Evolutionary conservation across 331 rosid species (phyloP), one percentile per base, ranked within the genome.

Genomic region (Erythrophleum ivorense): DNA sequence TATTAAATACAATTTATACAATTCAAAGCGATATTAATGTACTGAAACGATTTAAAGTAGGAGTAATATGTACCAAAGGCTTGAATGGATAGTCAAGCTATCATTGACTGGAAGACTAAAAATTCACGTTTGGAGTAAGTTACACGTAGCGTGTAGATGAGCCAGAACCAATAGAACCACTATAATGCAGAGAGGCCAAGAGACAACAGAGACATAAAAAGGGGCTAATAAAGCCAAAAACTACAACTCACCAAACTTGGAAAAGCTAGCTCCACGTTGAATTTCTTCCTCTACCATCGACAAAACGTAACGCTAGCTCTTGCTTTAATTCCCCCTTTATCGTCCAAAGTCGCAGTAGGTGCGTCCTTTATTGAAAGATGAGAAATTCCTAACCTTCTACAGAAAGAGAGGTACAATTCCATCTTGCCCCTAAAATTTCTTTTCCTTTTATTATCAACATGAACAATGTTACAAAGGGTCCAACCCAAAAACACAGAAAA

Each of bases 241-340:
- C 75, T 63, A 76, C 88, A 74, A 80, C 86, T 72, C 89, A 84
- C 89, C 91, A 88, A 83, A 77, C 83, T 74, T 53, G 76, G 79
- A 83, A 81, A 69, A 45, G 75, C 50, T 19, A 82, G 84, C 68
- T 68, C 82, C 76, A 38, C 84, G 68, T 78, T 80, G 29, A 86
- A 90, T 81, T 54, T 74, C 82, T 71, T 48, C 53, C 59, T 64
- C 33, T 43, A 40, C 49, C 59, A 54, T 71, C 64, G 67, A 73
- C 86, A 79, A 84, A 81, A 83, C 85, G 34, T 24, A 85, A 67
- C 85, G 85, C 83, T 24, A 24, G 29, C 29, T 88, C 85, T 80
- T 36, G 24, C 75, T 83, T 79, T 68, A 59, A 74, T 73, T 62
- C 70, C 80, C 77, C 78, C 81, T 85, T 87, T 76, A 74, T 75